phyloP scores from a whole-genome alignment of 768 basidiomycete species.

The Tricholoma bakamatsutake region DNA sequence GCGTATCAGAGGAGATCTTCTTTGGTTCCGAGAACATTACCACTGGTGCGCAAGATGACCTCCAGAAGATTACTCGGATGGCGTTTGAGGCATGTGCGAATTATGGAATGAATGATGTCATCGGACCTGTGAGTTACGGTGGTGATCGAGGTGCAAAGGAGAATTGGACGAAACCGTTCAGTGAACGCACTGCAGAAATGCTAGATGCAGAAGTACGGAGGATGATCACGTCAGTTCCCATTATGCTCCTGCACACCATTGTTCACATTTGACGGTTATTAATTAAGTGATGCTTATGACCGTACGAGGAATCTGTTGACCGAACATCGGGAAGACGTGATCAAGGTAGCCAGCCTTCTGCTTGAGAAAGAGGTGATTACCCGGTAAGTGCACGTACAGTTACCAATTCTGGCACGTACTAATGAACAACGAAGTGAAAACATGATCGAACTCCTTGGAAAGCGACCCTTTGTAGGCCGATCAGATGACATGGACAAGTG shows the following conservation, averaged over 20 bases:
- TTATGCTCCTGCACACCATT: background rate
- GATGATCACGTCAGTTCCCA: conserved; percentile 70
- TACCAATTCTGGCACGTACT: conserved; percentile 1
- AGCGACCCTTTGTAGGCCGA: conserved; percentile 71
- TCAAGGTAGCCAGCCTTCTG: conserved; percentile 86
- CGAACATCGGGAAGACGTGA: conserved; percentile 79
- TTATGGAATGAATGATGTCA: conserved; percentile 93
- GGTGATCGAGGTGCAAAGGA: conserved; percentile 81
- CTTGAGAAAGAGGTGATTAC: conserved; percentile 96
- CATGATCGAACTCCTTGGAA: conserved; percentile 79
- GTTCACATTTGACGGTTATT: conserved; percentile 4
- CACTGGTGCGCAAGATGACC: conserved; percentile 95
- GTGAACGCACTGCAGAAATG: conserved; percentile 94
- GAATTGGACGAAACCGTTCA: conserved; percentile 95
- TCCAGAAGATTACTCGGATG: conserved; percentile 97
- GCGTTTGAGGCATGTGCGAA: conserved; percentile 94
- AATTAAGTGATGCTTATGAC: conserved; percentile 61
- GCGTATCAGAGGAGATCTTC: conserved; percentile 98
- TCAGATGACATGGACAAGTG: conserved; percentile 96
- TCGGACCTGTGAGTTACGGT: conserved; percentile 96
- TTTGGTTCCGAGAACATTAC: conserved; percentile 91
- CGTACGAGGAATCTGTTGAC: conserved; percentile 80
- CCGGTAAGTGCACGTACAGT: conserved; percentile 44
- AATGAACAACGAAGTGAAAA: conserved; percentile 54
- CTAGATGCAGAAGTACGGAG: conserved; percentile 88